Conservation (phyloP, 2,329 filamentous ascomycete species). For the Diaporthe citri region DNA sequence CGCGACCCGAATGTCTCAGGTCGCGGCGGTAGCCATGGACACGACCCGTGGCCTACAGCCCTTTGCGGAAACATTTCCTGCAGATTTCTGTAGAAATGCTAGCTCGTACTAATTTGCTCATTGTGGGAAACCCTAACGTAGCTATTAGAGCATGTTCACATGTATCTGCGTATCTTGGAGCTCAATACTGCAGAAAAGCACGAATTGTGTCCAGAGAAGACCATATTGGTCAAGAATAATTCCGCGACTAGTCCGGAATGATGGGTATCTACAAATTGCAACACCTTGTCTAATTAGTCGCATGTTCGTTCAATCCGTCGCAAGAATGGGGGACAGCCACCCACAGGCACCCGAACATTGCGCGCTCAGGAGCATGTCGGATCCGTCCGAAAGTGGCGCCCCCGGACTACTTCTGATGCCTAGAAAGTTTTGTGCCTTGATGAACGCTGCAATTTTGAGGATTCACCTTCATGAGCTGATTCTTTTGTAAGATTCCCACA, state of each 20-base stretch:
- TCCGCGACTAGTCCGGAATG: not conserved
- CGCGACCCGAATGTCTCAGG: conserved; percentile 9
- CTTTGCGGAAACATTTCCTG: not conserved
- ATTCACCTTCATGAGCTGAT: not conserved
- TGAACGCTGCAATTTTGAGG: not conserved
- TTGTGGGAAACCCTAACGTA: not conserved
- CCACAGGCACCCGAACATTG: not conserved
- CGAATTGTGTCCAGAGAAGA: not conserved
- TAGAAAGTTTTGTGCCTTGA: not conserved
- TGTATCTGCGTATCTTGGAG: not conserved
- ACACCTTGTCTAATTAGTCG: not conserved
- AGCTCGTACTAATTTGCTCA: not conserved
- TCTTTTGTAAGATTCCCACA: no score
- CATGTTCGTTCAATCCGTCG: not conserved
- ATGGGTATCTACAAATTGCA: no score
- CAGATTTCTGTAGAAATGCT: not conserved
- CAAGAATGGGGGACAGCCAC: not conserved
- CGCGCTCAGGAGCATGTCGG: not conserved
- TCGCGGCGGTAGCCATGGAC: not conserved
- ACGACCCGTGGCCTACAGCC: not conserved
- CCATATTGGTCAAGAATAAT: not conserved
- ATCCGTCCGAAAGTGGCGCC: not conserved
- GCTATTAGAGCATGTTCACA: no score
- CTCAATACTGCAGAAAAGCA: not conserved
- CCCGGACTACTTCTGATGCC: not conserved